These are phyloP conservation scores for Cytospora chrysosperma DNA, from an alignment of 2,329 filamentous ascomycete genomes.

Conservation along the genomic window DNA sequence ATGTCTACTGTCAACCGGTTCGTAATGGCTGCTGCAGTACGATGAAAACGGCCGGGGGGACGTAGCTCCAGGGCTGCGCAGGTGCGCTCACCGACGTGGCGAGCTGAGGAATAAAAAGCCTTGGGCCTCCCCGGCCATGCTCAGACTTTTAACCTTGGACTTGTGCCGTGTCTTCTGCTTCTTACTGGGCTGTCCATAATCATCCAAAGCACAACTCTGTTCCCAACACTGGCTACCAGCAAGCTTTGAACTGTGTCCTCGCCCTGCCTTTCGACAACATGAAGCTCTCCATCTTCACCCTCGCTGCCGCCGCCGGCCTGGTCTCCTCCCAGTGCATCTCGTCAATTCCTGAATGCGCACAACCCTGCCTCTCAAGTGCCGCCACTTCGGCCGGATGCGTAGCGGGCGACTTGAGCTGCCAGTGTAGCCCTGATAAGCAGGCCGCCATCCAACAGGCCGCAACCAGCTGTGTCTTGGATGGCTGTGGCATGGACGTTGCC, in stretches of 20 bases:
- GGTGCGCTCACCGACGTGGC: too few relatives aligned
- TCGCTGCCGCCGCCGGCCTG: background rate
- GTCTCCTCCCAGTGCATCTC: constrained; percentile 15
- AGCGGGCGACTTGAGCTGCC: constrained; percentile 9
- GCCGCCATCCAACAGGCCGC: background rate
- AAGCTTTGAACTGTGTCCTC: background rate
- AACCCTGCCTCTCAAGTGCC: background rate
- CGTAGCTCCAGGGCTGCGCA: background rate
- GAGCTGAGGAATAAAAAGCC: constrained; percentile 1
- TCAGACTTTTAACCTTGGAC: background rate
- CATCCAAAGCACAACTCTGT: background rate
- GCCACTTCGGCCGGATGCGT: constrained; percentile 9
- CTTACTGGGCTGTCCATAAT: background rate
- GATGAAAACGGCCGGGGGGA: background rate
- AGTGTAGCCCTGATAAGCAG: constrained; percentile 13
- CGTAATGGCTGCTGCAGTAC: constrained; percentile 11
- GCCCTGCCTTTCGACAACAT: background rate
- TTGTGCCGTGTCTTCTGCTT: background rate
- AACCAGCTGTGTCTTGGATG: constrained; percentile 12
- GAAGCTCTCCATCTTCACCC: constrained; percentile 1
- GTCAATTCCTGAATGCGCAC: constrained; percentile 18
- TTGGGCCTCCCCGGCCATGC: background rate
- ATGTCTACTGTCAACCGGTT: background rate
- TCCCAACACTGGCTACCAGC: too few relatives aligned
- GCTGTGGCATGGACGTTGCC: constrained; percentile 9